phyloP scores from a whole-genome alignment of 2,329 filamentous ascomycete genomes.

The Macrophomina tecta region DNA sequence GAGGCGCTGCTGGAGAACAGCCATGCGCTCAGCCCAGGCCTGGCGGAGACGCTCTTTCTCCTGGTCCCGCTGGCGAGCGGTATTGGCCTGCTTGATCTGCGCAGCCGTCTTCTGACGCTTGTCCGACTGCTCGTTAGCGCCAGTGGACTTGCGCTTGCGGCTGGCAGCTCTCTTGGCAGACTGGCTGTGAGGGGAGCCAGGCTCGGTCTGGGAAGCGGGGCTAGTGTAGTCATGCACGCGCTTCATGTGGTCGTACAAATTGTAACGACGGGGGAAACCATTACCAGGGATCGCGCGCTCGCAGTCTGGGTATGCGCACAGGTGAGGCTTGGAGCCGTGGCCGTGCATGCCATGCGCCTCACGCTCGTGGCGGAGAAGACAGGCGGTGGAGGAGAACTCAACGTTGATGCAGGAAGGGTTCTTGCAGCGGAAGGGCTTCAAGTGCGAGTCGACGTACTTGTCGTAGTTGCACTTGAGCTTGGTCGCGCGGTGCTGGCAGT shows the following conservation, averaged over 20 bases:
- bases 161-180: conserved; percentile 36
- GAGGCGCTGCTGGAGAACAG: conserved; percentile 42
- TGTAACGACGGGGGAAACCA: conserved; percentile 95
- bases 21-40: conserved; percentile 43
- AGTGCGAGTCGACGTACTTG: conserved; percentile 96
- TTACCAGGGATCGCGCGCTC: conserved; percentile 82
- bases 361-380: conserved; percentile 90
- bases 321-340: conserved; percentile 88
- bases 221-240: conserved; percentile 75
- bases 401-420: conserved; percentile 80
- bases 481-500: conserved; percentile 89
- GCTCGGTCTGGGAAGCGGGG: conserved; percentile 37
- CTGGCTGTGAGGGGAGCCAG: conserved; percentile 38
- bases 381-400: conserved; percentile 93
- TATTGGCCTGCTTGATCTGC: conserved; percentile 36
- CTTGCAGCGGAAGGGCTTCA: conserved; percentile 97
- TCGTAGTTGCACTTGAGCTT: conserved; percentile 99
- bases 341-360: conserved; percentile 96
- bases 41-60: conserved; percentile 39
- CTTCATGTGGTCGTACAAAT: conserved; percentile 96
- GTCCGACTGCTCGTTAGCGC: conserved; percentile 39
- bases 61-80: conserved; percentile 38
- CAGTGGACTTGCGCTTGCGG: conserved; percentile 44
- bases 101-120: conserved; percentile 43
- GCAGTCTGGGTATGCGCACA: conserved; percentile 86